phyloP scores from a whole-genome alignment of 495 filamentous ascomycete species.

The Pseudomonodictys pantanalensis region DNA sequence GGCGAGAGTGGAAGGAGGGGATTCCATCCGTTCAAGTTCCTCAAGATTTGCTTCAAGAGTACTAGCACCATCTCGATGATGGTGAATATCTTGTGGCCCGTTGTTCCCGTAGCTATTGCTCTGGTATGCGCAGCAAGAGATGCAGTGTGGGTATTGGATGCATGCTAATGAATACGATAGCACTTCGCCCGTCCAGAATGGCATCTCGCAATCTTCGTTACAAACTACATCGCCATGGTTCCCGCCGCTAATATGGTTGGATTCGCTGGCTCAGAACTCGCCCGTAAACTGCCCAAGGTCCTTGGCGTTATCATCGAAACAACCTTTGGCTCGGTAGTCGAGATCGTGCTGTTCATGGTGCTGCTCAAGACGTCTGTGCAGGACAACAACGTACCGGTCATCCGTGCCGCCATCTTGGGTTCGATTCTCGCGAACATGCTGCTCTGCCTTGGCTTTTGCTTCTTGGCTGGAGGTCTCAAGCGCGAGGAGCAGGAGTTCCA shows the following conservation, averaged over 20 bases:
- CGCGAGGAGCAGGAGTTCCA: slow-evolving; percentile 63
- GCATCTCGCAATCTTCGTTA: slow-evolving; percentile 63
- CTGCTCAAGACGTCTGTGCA: slow-evolving; percentile 50
- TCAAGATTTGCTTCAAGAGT: slow-evolving; percentile 59
- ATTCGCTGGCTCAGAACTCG: slow-evolving; percentile 78
- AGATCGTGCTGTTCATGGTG: slow-evolving; percentile 80
- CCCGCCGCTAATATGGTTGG: slow-evolving; percentile 84
- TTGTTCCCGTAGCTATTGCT: slow-evolving; percentile 65
- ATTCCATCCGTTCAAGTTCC: slow-evolving; percentile 58
- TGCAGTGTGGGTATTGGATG: neutral
- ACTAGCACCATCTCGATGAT: slow-evolving; percentile 54
- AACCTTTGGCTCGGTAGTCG: slow-evolving; percentile 72
- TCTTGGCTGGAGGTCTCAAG: slow-evolving; percentile 70
- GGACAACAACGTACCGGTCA: slow-evolving; percentile 57
- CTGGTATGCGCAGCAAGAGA: slow-evolving; percentile 40
- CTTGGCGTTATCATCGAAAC: slow-evolving; percentile 75
- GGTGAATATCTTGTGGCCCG: slow-evolving; percentile 72
- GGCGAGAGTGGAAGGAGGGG: slow-evolving; percentile 64
- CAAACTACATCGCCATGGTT: slow-evolving; percentile 80
- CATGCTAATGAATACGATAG: slow-evolving; percentile 21
- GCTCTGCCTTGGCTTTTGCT: slow-evolving; percentile 69
- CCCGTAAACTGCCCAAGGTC: slow-evolving; percentile 74
- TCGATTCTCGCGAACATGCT: slow-evolving; percentile 74
- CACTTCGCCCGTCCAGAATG: slow-evolving; percentile 61
- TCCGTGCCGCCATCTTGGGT: slow-evolving; percentile 78